Evolutionary conservation across 2,329 filamentous ascomycete species (phyloP).

Genomic region (Neonectria ditissima): DNA sequence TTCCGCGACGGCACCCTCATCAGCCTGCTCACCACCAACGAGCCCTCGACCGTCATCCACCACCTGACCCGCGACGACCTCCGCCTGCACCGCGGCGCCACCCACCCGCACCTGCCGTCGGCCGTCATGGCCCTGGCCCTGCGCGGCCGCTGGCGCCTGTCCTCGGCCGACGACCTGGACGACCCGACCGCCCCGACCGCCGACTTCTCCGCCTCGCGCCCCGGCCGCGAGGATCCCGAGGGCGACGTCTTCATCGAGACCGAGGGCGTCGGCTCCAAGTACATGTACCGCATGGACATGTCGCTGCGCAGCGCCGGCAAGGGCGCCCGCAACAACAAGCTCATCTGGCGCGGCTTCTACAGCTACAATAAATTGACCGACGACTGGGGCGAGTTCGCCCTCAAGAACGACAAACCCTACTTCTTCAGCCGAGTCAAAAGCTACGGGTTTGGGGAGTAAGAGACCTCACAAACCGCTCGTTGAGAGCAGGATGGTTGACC

Average conservation of each 20-base stretch:
- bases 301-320: slow-evolving; percentile 73
- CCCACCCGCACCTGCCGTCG: slow-evolving; percentile 51
- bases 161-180: slow-evolving; percentile 49
- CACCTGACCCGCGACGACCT: slow-evolving; percentile 80
- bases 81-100: slow-evolving; percentile 54
- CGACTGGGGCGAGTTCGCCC: slow-evolving; percentile 85
- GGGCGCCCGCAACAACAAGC: slow-evolving; percentile 82
- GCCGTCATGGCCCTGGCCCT: slow-evolving; percentile 76
- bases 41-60: slow-evolving; percentile 89
- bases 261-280: slow-evolving; percentile 81
- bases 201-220: slow-evolving; percentile 6
- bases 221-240: slow-evolving; percentile 56
- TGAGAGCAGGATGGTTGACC: not conserved
- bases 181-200: slow-evolving; percentile 35
- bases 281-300: slow-evolving; percentile 87
- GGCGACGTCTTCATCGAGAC: slow-evolving; percentile 86
- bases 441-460: slow-evolving; percentile 63
- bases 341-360: slow-evolving; percentile 90
- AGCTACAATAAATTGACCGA: slow-evolving; percentile 91
- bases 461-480: not conserved
- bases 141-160: slow-evolving; percentile 66
- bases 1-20: slow-evolving; percentile 90
- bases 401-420: slow-evolving; percentile 73
- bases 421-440: slow-evolving; percentile 76
- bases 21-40: slow-evolving; percentile 81